Conservation (phyloP, 371 early-diverging fungal genomes). For the Thermomucor indicae-seudaticae region DNA sequence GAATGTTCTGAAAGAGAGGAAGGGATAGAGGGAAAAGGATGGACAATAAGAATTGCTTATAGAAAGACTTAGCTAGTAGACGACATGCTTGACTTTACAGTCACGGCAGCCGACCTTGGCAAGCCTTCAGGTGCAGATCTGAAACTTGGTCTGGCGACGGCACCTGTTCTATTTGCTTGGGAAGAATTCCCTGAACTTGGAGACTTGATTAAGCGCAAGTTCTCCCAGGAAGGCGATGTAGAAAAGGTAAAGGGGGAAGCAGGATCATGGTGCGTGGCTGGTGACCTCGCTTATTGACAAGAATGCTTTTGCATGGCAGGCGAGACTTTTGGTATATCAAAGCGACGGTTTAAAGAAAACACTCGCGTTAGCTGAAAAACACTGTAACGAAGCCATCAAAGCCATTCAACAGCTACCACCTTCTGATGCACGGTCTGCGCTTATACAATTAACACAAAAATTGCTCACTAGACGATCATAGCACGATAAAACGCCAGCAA, state of each 20-base stretch:
- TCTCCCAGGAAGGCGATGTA: constrained; percentile 62
- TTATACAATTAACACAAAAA: constrained; percentile 59
- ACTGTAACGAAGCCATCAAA: constrained; percentile 59
- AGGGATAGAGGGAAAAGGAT: too few relatives aligned
- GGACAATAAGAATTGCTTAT: too few relatives aligned
- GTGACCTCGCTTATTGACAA: background rate
- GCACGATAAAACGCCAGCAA: background rate
- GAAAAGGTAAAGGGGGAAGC: constrained; percentile 34
- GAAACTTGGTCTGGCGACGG: constrained; percentile 85
- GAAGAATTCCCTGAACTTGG: constrained; percentile 84
- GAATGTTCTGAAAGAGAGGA: too few relatives aligned
- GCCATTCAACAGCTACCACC: constrained; percentile 60
- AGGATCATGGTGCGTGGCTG: background rate
- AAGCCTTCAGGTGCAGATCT: constrained; percentile 90
- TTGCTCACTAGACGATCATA: constrained; percentile 31
- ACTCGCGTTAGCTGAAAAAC: constrained; percentile 46
- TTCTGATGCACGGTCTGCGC: constrained; percentile 55
- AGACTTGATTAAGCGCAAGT: constrained; percentile 83
- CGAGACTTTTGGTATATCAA: constrained; percentile 65
- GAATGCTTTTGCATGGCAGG: constrained; percentile 18
- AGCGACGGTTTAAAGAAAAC: constrained; percentile 70
- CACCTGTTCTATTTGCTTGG: constrained; percentile 92
- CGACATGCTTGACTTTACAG: constrained; percentile 91
- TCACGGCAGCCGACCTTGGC: constrained; percentile 74
- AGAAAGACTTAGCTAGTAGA: constrained; percentile 86